Evolutionary conservation across 495 filamentous ascomycete genomes (phyloP).

Genomic region (Penicillium soppii): DNA sequence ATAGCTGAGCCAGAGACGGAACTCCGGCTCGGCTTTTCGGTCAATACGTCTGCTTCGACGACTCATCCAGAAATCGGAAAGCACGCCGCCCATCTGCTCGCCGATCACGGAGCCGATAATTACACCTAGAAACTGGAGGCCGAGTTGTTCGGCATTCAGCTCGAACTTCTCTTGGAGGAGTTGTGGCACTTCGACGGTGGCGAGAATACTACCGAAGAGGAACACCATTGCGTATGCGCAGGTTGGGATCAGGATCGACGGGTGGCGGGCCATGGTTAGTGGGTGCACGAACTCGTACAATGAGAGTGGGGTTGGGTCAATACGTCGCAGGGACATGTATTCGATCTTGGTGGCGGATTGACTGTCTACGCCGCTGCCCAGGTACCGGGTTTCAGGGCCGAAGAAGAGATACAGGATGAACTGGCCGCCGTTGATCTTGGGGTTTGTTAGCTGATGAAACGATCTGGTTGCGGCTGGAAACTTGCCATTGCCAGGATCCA

Average conservation of each 20-base stretch:
- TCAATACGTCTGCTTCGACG: slow-evolving; percentile 22
- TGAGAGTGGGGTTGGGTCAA: slow-evolving; percentile 49
- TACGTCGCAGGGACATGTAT: slow-evolving; percentile 44
- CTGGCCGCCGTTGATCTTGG: slow-evolving; percentile 51
- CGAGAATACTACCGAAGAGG: slow-evolving; percentile 43
- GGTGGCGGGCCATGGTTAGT: slow-evolving; percentile 36
- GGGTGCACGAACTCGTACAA: slow-evolving; percentile 48
- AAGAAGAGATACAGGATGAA: slow-evolving; percentile 55
- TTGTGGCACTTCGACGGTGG: slow-evolving; percentile 54
- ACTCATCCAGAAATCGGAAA: slow-evolving; percentile 51
- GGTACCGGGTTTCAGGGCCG: slow-evolving; percentile 55
- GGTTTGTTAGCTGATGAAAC: slow-evolving; percentile 7
- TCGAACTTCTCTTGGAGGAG: slow-evolving; percentile 49
- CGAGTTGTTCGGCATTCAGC: slow-evolving; percentile 52
- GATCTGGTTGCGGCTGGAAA: not conserved
- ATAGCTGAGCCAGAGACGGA: slow-evolving; percentile 55
- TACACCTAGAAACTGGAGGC: slow-evolving; percentile 50
- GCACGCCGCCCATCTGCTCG: slow-evolving; percentile 51
- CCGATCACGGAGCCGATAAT: slow-evolving; percentile 56
- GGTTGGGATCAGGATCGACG: slow-evolving; percentile 47
- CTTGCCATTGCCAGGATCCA: slow-evolving; percentile 46
- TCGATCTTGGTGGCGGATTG: slow-evolving; percentile 31
- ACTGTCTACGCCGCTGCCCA: slow-evolving; percentile 25
- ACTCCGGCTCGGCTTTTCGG: slow-evolving; percentile 38
- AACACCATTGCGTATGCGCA: slow-evolving; percentile 55